These are phyloP conservation scores for Aspergillus sp. DNA, from an alignment of 2,329 filamentous ascomycete species.

Conservation along the genomic window DNA sequence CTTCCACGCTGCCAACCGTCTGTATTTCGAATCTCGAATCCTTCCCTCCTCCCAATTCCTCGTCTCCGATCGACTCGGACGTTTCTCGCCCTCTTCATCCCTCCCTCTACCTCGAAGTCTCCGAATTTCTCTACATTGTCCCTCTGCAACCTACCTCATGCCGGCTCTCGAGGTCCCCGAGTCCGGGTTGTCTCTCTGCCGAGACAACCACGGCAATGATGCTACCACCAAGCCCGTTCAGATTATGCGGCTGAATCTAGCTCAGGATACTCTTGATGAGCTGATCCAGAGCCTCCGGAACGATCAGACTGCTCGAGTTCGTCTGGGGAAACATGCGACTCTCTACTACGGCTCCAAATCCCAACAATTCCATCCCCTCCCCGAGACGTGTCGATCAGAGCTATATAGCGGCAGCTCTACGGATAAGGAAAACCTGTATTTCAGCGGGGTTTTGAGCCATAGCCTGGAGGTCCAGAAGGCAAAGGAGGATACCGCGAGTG, in stretches of 20 bases:
- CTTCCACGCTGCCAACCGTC: conserved; percentile 40
- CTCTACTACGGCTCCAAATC: conserved; percentile 61
- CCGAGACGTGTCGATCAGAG: conserved; percentile 59
- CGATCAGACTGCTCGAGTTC: conserved; percentile 47
- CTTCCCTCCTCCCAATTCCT: conserved; percentile 18
- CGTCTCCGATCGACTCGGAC: conserved; percentile 7
- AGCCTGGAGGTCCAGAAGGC: conserved; percentile 58
- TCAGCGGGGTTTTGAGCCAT: conserved; percentile 60
- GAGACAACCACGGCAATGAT: conserved; percentile 34
- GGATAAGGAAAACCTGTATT: conserved; percentile 53
- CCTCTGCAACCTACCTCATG: conserved; percentile 31
- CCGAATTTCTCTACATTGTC: conserved; percentile 4
- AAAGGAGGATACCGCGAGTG: conserved; percentile 56
- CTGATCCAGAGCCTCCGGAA: conserved; percentile 47
- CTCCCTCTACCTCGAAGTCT: conserved; percentile 9
- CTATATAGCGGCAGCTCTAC: conserved; percentile 53
- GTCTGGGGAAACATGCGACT: conserved; percentile 54
- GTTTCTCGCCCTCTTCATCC: background rate
- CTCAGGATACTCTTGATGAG: conserved; percentile 48
- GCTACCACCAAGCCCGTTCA: conserved; percentile 40
- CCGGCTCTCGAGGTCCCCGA: conserved; percentile 40
- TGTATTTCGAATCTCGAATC: conserved; percentile 26
- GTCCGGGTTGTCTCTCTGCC: conserved; percentile 44
- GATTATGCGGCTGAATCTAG: conserved; percentile 51
- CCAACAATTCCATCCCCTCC: conserved; percentile 55